These are phyloP conservation scores for Inosperma sp. DNA, from an alignment of 768 basidiomycete species.

Conservation along the genomic window DNA sequence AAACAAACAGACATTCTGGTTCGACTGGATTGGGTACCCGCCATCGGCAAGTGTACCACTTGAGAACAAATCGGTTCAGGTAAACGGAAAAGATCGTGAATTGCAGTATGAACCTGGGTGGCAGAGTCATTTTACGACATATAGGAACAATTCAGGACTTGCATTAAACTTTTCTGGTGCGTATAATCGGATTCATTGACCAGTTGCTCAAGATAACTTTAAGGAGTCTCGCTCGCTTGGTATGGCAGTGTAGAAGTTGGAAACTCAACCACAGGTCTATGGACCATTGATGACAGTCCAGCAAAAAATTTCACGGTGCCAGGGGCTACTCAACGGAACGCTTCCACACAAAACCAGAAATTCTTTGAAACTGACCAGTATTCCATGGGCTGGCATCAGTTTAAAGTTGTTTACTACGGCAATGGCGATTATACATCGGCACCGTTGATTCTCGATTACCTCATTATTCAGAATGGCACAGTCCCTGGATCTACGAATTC, in stretches of 20 bases:
- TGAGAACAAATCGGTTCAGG: neutral
- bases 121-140: neutral
- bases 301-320: neutral
- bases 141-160: neutral
- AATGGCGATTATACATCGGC: slow-evolving; percentile 1
- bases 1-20: slow-evolving; percentile 25
- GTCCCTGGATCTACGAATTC: neutral
- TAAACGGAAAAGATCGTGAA: neutral
- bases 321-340: neutral
- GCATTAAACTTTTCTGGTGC: neutral
- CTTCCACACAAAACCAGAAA: neutral
- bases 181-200: neutral
- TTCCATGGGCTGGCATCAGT: neutral
- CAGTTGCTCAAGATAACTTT: too few relatives aligned
- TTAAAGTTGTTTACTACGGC: neutral
- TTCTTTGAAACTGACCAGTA: neutral
- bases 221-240: neutral
- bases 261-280: neutral
- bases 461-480: neutral
- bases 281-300: neutral
- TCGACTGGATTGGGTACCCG: slow-evolving; percentile 24
- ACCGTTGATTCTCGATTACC: neutral
- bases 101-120: neutral
- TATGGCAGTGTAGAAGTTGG: neutral
- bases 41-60: slow-evolving; percentile 18